A percentile compares a stretch with the other conserved stretches of the same genome.
phyloP scores from a whole-genome alignment of 179 eudicot species.

The Spinacia oleracea region DNA sequence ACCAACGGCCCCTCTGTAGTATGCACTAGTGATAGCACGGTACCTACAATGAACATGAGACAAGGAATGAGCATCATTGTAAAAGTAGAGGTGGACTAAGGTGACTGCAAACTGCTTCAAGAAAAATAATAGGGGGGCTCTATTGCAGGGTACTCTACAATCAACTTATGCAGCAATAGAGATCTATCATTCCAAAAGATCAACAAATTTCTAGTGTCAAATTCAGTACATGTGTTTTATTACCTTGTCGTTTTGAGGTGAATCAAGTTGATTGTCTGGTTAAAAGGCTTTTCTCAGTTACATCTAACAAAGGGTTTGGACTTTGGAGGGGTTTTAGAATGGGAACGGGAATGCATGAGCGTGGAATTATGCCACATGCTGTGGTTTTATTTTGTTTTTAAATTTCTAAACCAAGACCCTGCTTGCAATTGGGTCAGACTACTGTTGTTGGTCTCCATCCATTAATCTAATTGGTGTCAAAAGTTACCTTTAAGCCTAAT shows the following conservation, averaged over 20 bases:
- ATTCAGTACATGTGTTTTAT: too few species aligned
- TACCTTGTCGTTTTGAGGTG: neutral
- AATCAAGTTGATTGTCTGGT: neutral
- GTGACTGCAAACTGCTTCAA: neutral
- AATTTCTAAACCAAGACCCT: neutral
- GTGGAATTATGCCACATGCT: neutral
- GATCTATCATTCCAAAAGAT: neutral
- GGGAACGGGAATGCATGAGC: neutral
- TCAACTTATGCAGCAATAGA: neutral
- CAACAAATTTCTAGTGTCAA: neutral
- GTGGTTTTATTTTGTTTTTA: neutral
- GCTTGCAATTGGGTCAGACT: neutral
- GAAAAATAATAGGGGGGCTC: neutral
- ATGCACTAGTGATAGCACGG: slow-evolving; percentile 39
- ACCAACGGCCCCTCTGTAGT: slow-evolving; percentile 40
- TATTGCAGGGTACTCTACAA: neutral
- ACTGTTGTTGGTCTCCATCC: neutral
- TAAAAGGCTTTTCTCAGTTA: neutral
- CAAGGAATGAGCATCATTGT: neutral
- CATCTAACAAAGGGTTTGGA: neutral
- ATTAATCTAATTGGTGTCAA: neutral
- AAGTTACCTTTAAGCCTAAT: neutral
- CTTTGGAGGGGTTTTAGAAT: neutral
- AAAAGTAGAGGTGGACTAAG: neutral
- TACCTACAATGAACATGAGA: slow-evolving; percentile 25